Evolutionary conservation across 2,329 filamentous ascomycete genomes (phyloP).

Genomic region (Fusarium anguioides): DNA sequence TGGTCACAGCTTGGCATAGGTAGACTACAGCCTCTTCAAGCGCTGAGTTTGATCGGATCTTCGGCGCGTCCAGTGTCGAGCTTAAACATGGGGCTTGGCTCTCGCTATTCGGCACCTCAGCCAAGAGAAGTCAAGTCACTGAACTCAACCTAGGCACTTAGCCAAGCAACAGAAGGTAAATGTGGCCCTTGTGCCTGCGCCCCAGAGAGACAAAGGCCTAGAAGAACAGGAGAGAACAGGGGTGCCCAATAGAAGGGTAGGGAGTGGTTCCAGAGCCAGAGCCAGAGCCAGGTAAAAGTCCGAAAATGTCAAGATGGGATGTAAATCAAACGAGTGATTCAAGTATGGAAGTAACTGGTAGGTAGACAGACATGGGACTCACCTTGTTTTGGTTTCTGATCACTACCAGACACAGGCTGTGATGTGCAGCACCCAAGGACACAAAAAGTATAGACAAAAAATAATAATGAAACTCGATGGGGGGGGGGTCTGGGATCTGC

Average conservation of each 20-base stretch:
- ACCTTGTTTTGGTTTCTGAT: slow-evolving; percentile 12
- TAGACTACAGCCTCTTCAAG: slow-evolving; percentile 14
- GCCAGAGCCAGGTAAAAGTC: background rate
- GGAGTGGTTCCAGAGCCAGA: slow-evolving; percentile 23
- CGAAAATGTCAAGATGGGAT: background rate
- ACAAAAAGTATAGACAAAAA: background rate
- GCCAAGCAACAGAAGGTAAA: slow-evolving; percentile 15
- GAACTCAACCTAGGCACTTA: slow-evolving; percentile 6
- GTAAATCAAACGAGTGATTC: background rate
- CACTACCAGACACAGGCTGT: slow-evolving; percentile 8
- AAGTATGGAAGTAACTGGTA: no score
- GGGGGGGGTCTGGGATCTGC: slow-evolving; percentile 22
- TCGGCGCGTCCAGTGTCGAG: slow-evolving; percentile 37
- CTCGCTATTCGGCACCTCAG: slow-evolving; percentile 37
- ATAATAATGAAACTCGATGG: slow-evolving; percentile 14
- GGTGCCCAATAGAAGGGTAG: slow-evolving; percentile 1
- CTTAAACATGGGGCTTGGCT: slow-evolving; percentile 32
- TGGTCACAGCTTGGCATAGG: slow-evolving; percentile 38
- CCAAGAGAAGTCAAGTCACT: slow-evolving; percentile 33
- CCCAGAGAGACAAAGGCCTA: slow-evolving; percentile 16
- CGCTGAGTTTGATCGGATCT: slow-evolving; percentile 41
- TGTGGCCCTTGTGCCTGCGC: slow-evolving; percentile 18
- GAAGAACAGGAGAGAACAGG: slow-evolving; percentile 6
- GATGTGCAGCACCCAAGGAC: background rate
- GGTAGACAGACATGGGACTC: background rate